Evolutionary conservation across 2,329 filamentous ascomycete species (phyloP).

Genomic region (Exophiala bonariae): DNA sequence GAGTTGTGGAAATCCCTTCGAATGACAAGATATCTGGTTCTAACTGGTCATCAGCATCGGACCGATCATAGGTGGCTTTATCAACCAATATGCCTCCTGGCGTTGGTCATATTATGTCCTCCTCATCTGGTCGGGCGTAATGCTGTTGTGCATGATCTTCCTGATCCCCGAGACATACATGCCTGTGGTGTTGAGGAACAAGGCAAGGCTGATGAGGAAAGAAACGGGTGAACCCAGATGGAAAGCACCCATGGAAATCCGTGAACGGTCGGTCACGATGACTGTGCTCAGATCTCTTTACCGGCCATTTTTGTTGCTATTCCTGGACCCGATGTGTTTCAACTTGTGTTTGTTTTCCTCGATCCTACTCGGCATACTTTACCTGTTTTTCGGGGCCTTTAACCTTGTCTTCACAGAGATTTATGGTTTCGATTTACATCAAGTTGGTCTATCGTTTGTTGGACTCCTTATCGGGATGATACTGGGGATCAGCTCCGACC

Average conservation of each 20-base stretch:
- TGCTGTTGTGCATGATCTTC: slow-evolving; percentile 62
- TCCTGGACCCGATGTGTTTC: slow-evolving; percentile 44
- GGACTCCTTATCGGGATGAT: slow-evolving; percentile 51
- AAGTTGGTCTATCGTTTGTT: slow-evolving; percentile 44
- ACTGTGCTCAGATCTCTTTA: slow-evolving; percentile 59
- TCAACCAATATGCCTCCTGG: slow-evolving; percentile 71
- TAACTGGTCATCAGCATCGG: slow-evolving; percentile 14
- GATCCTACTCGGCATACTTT: slow-evolving; percentile 43
- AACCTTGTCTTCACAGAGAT: slow-evolving; percentile 41
- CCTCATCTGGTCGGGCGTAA: slow-evolving; percentile 67
- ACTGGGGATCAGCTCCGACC: slow-evolving; percentile 45
- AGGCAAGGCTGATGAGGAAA: slow-evolving; percentile 65
- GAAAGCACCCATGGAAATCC: slow-evolving; percentile 69
- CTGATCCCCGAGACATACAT: slow-evolving; percentile 82
- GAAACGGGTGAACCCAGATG: slow-evolving; percentile 71
- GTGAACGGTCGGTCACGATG: slow-evolving; percentile 60
- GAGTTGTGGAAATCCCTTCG: neutral
- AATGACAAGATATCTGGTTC: neutral
- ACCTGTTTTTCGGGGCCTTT: slow-evolving; percentile 44
- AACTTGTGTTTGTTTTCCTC: slow-evolving; percentile 42
- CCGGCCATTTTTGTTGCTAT: slow-evolving; percentile 47
- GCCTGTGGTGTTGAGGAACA: slow-evolving; percentile 67
- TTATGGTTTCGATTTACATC: slow-evolving; percentile 38
- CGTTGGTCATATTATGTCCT: slow-evolving; percentile 77
- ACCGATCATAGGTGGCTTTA: slow-evolving; percentile 46